Evolutionary conservation across 139 green algal species (phyloP).

Genomic region (Eudorina sp.): DNA sequence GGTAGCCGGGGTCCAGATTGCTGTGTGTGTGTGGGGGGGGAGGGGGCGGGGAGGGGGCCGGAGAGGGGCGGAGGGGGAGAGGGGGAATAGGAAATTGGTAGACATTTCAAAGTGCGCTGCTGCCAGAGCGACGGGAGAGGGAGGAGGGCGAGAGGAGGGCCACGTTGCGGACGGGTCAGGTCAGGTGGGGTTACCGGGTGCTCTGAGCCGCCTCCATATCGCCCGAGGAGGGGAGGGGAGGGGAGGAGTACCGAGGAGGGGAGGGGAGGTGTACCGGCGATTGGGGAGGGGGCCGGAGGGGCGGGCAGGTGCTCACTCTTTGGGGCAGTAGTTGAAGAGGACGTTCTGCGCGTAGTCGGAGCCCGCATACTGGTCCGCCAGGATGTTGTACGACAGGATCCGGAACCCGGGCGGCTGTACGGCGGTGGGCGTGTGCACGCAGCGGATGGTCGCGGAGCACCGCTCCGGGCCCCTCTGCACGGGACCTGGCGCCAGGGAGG

Average conservation of each 20-base stretch:
- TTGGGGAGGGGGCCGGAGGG: not conserved
- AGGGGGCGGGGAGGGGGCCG: too few species aligned
- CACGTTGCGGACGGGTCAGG: too few species aligned
- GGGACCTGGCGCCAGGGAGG: conserved; percentile 22
- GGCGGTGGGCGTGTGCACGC: conserved; percentile 15
- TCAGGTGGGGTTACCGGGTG: too few species aligned
- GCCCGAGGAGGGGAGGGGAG: not conserved
- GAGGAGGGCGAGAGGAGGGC: too few species aligned
- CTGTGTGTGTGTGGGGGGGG: conserved; percentile 54
- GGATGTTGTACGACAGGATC: conserved; percentile 94
- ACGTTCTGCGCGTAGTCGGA: conserved; percentile 75
- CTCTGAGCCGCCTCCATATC: not conserved
- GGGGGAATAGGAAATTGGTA: too few species aligned
- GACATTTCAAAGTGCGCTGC: too few species aligned
- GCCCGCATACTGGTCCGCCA: conserved; percentile 92
- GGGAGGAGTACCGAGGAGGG: not conserved
- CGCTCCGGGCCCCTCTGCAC: conserved; percentile 67
- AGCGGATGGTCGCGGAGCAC: conserved; percentile 25
- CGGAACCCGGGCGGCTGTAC: conserved; percentile 62
- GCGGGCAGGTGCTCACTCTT: conserved; percentile 49
- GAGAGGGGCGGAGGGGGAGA: too few species aligned
- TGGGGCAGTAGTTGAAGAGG: conserved; percentile 78
- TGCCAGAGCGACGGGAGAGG: too few species aligned
- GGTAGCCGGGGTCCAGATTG: conserved; percentile 83
- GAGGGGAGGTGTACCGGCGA: not conserved